Evolutionary conservation across 441 rosid species (phyloP), one percentile per base, ranked within the genome.

Genomic region (Eruca vesicaria): DNA sequence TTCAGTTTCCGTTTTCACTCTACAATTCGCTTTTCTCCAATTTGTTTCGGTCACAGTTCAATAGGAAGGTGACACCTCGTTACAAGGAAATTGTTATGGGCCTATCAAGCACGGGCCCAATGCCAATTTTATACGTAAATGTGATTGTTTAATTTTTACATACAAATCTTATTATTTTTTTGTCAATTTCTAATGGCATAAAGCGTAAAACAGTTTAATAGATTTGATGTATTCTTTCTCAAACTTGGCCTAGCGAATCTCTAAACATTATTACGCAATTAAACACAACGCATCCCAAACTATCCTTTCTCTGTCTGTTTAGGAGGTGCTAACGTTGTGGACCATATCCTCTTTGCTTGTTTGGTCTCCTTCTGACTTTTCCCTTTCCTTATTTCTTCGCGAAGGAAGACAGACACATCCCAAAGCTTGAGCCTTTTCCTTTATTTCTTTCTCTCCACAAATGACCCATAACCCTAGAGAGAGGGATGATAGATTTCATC

Each of bases 401-500:
- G 15, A 48, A 74, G 78, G 45, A 7, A 15, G n/a, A n/a, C n/a
- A 38, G 61, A 15, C 19, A 67, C 16, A 74, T 50, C 68, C 68
- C 43, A 65, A 74, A 75, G 63, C 56, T 68, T 2, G 43, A 5
- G 45, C 19, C 58, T 18, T 50, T 50, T n/a, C 32, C 6, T 33
- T 10, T 14, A 0, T 48, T 52, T 52, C 9, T 20, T 41, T 55
- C 12, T 10, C 21, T 16, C 55, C 52, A 63, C 74, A 19, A 50
- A 68, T 69, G 74, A 69, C 69, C 69, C 67, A 63, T 9, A 71
- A 52, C 76, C 73, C 78, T 80, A 77, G 50, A 65, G 52, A 66
- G n/a, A 66, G 88, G 79, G 50, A 80, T 83, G 88, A 82, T 69
- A 73, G 84, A 82, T 48, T 81, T 84, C 81, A 80, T 84, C 73